Base-by-base conservation (phyloP, 2,329 filamentous ascomycete species). In the Trematosphaeria pertusa region DNA sequence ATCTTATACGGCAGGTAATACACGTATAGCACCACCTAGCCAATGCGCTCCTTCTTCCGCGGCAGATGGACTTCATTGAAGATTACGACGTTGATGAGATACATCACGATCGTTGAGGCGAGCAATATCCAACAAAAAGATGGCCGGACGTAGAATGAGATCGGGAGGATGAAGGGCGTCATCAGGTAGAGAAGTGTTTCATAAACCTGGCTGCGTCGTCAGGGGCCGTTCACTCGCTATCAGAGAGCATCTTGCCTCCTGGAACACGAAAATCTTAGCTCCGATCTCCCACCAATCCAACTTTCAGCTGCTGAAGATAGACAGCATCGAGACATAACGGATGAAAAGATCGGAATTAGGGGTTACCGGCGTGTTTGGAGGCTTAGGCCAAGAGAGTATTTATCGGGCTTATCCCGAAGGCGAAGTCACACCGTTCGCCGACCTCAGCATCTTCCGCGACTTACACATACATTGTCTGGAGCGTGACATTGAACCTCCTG, bases 31-130 rank as follows among this genome's bases (percentile, higher is more conserved):
- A 75, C 64, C 6, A 61, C 59, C 62, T 67, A 74, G 30, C 63
- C 63, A 9, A 79, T 62, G 26, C 72, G 69, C 58, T 78, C 76
- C 5, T 74, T 73, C 42, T 78, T 76, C 22, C 64, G 50, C 8
- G 77, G 72, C 1, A 79, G 66, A 43, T 80, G 77, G 1, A 79
- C 54, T 55, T 77, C 75, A 58, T 80, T 80, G 66, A 80, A 80
- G 32, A 79, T 67, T 9, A 75, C 50, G 36, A 71, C 70, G 58
- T 75, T 75, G 54, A 75, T 28, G 34, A 75, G 56, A 47, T 80
- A 78, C 59, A 80, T 64, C 10, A 51, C 69, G 11, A 75, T 46
- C 0, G 73, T 76, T n/a, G 60, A 67, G 2, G 58, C 63, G 14
- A 74, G 59, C 1, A 79, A 54, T 34, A 71, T 72, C 6, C 64